Base-by-base conservation (phyloP, 2,329 filamentous ascomycete genomes). In the Microsporum canis region DNA sequence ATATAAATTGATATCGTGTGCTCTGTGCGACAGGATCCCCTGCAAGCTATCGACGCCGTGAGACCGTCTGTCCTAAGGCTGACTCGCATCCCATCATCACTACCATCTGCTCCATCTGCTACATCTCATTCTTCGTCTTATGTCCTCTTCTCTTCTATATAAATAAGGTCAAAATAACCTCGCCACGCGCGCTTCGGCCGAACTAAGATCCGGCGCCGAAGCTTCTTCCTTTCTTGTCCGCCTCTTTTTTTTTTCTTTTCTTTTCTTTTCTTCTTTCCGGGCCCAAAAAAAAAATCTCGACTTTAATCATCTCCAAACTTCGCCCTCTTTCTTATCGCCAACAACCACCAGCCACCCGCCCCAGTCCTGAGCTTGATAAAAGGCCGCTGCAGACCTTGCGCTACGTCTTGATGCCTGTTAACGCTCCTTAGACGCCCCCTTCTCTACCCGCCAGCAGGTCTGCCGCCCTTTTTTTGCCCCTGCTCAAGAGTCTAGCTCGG, bases 111-210 rank as follows among this genome's bases (percentile, higher is more conserved):
- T 36, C 34, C 23, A 41, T 41, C 39, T 12, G 17, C 17, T 23
- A 1, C n/a, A 10, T 47, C 43, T 29, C 17, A 23, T 23, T 23
- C 17, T 23, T 23, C 39, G 39, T 43, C 39, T n/a, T n/a, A 23
- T 23, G 14, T 17, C 39, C 8, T n/a, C n/a, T 12, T 55, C 4
- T 10, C 23, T 34, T 23, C 27, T 23, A 23, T 23, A 23, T 23
- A 23, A 23, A 39, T 12, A 31, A 55, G 51, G 51, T 55, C 23
- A 31, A 55, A 55, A 55, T 55, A 55, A 55, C 51, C 51, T 55
- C 51, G 51, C 51, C 51, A 55, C 51, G 51, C 51, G 51, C 51
- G 51, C 27, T 34, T 36, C 51, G 51, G 51, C 51, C 5, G n/a
- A 55, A 55, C 51, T 3, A 55, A 55, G 8, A 34, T 55, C 51